Evolutionary conservation across 257 asterid genomes (phyloP).

Genomic region (Coffea eugenioides): DNA sequence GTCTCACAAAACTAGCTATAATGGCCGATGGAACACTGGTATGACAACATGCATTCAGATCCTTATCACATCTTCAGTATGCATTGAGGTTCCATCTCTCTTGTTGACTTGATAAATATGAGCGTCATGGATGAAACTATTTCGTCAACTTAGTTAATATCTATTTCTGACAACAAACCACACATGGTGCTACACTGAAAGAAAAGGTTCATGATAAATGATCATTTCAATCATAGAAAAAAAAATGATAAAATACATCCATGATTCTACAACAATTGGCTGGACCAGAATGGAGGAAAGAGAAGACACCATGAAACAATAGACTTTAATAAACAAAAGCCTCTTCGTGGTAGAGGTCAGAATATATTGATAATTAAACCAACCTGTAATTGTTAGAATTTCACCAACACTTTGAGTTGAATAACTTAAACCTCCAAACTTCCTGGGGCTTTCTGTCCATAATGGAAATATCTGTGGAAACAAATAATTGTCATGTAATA

Average conservation of each 20-base stretch:
- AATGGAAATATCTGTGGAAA: conserved; percentile 67
- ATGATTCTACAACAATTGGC: not conserved
- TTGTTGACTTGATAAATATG: not conserved
- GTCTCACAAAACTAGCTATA: no score
- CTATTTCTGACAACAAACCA: not conserved
- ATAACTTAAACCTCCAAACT: conserved; percentile 67
- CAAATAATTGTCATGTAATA: not conserved
- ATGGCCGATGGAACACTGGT: no score
- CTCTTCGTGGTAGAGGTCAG: not conserved
- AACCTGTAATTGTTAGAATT: conserved; percentile 79
- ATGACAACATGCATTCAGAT: no score
- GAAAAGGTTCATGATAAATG: not conserved
- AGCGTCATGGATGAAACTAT: not conserved
- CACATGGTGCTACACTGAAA: not conserved
- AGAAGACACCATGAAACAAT: not conserved
- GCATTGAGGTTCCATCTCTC: no score
- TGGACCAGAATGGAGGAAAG: not conserved
- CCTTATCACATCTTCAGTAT: no score
- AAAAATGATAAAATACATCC: not conserved
- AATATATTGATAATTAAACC: not conserved
- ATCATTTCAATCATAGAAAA: not conserved
- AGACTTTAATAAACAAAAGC: not conserved
- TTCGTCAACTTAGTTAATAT: not conserved
- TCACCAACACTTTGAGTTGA: conserved; percentile 68
- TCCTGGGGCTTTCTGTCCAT: conserved; percentile 85